Evolutionary conservation across 768 basidiomycete genomes (phyloP).

Genomic region (Clavaria fumosa): DNA sequence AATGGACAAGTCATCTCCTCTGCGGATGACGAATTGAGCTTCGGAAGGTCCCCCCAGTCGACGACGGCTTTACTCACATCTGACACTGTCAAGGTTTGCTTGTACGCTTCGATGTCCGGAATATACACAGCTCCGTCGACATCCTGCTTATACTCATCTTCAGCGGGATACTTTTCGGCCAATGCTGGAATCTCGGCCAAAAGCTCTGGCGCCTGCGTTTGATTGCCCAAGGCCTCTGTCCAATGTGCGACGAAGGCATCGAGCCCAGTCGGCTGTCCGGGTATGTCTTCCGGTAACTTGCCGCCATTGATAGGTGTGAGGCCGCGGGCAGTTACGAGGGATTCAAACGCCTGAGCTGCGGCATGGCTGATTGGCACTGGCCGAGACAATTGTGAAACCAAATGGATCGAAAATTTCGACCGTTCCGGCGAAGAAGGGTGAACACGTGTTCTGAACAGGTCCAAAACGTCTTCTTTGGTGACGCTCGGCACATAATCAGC

Average conservation of each 20-base stretch:
- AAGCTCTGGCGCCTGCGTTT: slow-evolving; percentile 28
- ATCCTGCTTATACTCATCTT: slow-evolving; percentile 31
- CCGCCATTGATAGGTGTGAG: slow-evolving; percentile 37
- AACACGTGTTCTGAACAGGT: slow-evolving; percentile 52
- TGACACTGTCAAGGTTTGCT: slow-evolving; percentile 36
- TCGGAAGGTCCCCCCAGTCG: slow-evolving; percentile 61
- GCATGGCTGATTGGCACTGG: slow-evolving; percentile 46
- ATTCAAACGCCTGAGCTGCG: slow-evolving; percentile 48
- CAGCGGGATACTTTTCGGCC: slow-evolving; percentile 38
- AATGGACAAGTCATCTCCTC: no score
- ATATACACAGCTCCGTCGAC: slow-evolving; percentile 42
- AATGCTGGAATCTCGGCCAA: slow-evolving; percentile 41
- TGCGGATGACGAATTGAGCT: no score
- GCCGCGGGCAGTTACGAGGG: slow-evolving; percentile 29
- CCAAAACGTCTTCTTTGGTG: slow-evolving; percentile 60
- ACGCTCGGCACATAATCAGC: slow-evolving; percentile 45
- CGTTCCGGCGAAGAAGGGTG: slow-evolving; percentile 54
- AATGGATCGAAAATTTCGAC: slow-evolving; percentile 74
- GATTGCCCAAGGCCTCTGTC: slow-evolving; percentile 22
- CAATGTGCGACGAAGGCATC: slow-evolving; percentile 54
- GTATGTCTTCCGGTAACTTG: slow-evolving; percentile 35
- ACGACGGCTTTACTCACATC: slow-evolving; percentile 52
- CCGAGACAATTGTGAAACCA: slow-evolving; percentile 52
- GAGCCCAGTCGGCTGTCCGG: slow-evolving; percentile 27
- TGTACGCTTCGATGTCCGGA: slow-evolving; percentile 52